Evolutionary conservation across 1,139 yeast species (phyloP).

Genomic region (Tardiomyces blankii): DNA sequence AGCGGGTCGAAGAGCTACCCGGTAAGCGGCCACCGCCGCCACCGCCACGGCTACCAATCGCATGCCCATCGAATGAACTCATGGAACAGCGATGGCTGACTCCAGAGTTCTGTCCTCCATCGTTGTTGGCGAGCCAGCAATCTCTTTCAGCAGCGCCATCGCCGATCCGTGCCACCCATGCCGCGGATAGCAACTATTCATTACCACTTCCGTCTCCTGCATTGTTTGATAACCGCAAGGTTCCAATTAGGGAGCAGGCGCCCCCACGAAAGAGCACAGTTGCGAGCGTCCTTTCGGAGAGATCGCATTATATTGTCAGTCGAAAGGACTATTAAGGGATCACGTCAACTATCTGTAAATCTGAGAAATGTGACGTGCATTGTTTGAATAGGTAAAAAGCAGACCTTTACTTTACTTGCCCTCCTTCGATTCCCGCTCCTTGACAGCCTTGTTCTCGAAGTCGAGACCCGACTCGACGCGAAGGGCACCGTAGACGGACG

Average conservation of each 20-base stretch:
- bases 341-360: no score
- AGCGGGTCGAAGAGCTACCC: no score
- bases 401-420: no score
- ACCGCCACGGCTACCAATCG: neutral
- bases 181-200: neutral
- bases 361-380: no score
- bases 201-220: neutral
- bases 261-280: neutral
- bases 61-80: neutral
- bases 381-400: no score
- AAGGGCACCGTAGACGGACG: constrained; percentile 21
- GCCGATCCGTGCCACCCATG: neutral
- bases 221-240: neutral
- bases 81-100: neutral
- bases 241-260: neutral
- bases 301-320: neutral
- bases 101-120: neutral
- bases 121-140: neutral
- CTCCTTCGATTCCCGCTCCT: constrained; percentile 7
- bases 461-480: constrained; percentile 19
- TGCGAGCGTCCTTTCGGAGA: neutral
- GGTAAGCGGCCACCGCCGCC: no score
- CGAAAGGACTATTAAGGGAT: no score
- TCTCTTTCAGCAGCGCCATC: neutral
- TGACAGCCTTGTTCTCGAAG: constrained; percentile 17